These are phyloP conservation scores for Fraxinus cuspidata DNA, from an alignment of 257 asterid species.

Conservation along the genomic window DNA sequence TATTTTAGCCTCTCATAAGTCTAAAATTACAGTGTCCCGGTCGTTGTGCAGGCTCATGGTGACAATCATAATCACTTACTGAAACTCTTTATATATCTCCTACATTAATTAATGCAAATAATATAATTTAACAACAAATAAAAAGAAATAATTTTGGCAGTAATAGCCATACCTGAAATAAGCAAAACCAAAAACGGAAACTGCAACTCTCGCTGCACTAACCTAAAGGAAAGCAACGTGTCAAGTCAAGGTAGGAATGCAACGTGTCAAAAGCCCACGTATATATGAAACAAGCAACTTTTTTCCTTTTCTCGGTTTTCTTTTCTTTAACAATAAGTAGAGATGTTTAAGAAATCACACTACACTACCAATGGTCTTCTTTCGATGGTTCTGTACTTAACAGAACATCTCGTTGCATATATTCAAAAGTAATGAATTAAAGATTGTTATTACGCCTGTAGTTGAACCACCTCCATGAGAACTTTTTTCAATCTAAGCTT, in stretches of 20 bases:
- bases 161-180: constrained; percentile 73
- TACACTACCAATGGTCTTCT: constrained; percentile 12
- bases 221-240: constrained; percentile 50
- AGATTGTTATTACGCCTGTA: neutral
- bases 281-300: constrained; percentile 18
- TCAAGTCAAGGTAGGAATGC: constrained; percentile 18
- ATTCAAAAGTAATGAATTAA: neutral
- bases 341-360: constrained; percentile 2
- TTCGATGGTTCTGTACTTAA: neutral
- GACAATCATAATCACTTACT: neutral
- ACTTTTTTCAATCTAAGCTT: neutral
- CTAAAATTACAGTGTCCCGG: neutral
- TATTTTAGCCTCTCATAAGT: neutral
- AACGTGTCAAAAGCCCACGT: constrained; percentile 17
- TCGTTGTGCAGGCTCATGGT: neutral
- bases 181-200: constrained; percentile 93
- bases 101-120: constrained; percentile 6
- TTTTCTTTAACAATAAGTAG: constrained; percentile 18
- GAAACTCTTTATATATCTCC: constrained; percentile 4
- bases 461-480: neutral
- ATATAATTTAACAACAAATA: constrained; percentile 1
- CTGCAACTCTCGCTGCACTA: constrained; percentile 69
- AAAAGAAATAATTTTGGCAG: constrained; percentile 16
- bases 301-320: constrained; percentile 4
- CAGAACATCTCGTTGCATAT: neutral